phyloP scores from a whole-genome alignment of 345 rosid genomes.

The Clausena lansium region DNA sequence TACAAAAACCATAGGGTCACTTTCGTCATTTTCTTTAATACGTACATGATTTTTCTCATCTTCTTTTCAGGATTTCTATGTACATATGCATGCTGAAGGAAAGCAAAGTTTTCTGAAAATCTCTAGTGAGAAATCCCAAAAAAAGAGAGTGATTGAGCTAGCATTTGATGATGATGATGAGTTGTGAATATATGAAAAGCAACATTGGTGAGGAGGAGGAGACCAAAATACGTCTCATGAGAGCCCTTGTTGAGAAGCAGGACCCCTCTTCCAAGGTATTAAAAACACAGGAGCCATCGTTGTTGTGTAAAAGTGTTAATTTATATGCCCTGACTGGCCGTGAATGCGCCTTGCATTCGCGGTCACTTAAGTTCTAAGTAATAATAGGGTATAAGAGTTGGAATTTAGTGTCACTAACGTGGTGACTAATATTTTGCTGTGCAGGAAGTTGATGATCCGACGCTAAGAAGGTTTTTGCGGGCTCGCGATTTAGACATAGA shows the following conservation, averaged over 20 bases:
- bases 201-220: conserved; percentile 19
- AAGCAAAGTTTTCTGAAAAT: neutral
- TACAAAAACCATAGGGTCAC: neutral
- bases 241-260: conserved; percentile 28
- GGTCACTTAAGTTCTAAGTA: no score
- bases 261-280: conserved; percentile 40
- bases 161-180: neutral
- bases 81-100: neutral
- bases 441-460: conserved; percentile 45
- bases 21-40: neutral
- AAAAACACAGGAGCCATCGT: neutral
- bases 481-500: conserved; percentile 42
- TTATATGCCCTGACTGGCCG: no score
- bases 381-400: no score
- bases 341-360: no score
- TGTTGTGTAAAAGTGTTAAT: no score
- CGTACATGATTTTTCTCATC: neutral
- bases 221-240: conserved; percentile 27
- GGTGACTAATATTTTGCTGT: neutral
- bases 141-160: no score
- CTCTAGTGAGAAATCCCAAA: neutral
- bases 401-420: neutral
- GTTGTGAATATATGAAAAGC: neutral
- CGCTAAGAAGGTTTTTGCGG: conserved; percentile 44
- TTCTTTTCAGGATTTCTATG: neutral